Evolutionary conservation across 2,329 filamentous ascomycete genomes (phyloP).

Genomic region (Colletotrichum camelliae): DNA sequence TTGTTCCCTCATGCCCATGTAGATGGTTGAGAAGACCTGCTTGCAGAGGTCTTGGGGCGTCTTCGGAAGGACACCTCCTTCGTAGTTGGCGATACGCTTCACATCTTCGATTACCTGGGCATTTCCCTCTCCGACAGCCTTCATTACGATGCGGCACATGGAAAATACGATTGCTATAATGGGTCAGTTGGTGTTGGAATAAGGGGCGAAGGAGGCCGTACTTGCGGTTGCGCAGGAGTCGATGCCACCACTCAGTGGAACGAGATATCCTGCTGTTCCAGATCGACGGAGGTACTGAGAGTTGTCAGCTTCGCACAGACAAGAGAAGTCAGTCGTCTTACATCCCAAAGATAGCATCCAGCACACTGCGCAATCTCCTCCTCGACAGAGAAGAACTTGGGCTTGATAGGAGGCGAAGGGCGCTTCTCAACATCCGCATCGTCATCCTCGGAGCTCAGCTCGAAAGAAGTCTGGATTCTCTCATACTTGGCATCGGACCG

Average conservation of each 20-base stretch:
- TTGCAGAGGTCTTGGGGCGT: slow-evolving; percentile 62
- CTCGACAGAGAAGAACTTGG: slow-evolving; percentile 65
- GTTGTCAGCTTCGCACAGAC: not conserved
- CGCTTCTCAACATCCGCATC: slow-evolving; percentile 44
- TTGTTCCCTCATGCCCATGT: slow-evolving; percentile 75
- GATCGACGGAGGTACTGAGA: slow-evolving; percentile 16
- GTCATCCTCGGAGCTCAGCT: slow-evolving; percentile 36
- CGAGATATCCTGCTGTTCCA: slow-evolving; percentile 55
- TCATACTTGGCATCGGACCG: slow-evolving; percentile 48
- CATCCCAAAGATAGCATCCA: slow-evolving; percentile 71
- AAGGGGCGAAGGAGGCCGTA: not conserved
- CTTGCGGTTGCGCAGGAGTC: slow-evolving; percentile 59
- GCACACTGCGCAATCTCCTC: slow-evolving; percentile 71
- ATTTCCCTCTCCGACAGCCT: slow-evolving; percentile 51
- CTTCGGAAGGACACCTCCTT: slow-evolving; percentile 44
- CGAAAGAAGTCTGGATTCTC: slow-evolving; percentile 43
- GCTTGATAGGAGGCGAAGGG: slow-evolving; percentile 48
- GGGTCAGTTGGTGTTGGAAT: not conserved
- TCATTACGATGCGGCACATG: slow-evolving; percentile 61
- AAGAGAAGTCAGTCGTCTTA: not conserved
- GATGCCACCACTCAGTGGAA: slow-evolving; percentile 61
- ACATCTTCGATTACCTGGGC: slow-evolving; percentile 42
- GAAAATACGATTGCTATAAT: slow-evolving; percentile 40
- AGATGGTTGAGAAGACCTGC: slow-evolving; percentile 55
- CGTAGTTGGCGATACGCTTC: slow-evolving; percentile 35